phyloP scores from a whole-genome alignment of 768 basidiomycete genomes.

The Tulasnella sp. region DNA sequence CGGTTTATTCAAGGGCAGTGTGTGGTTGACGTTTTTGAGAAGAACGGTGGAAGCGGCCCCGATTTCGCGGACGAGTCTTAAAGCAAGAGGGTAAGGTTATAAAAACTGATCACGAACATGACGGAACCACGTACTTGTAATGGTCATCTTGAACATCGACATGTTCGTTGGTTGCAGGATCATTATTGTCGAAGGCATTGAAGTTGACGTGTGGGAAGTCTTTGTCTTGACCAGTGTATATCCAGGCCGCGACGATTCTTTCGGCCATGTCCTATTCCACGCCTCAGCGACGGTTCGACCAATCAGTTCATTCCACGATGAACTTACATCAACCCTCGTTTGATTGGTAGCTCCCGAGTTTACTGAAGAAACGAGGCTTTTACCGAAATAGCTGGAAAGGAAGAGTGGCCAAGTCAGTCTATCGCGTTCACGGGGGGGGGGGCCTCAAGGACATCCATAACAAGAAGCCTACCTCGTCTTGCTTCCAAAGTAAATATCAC shows the following conservation, averaged over 20 bases:
- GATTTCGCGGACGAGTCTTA: conserved; percentile 36
- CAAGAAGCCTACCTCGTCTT: not conserved
- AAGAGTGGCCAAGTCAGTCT: not conserved
- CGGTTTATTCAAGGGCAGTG: conserved; percentile 31
- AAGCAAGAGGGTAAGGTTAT: not conserved
- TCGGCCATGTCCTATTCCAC: conserved; percentile 33
- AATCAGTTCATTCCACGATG: not conserved
- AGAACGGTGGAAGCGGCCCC: conserved; percentile 53
- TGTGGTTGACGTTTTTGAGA: conserved; percentile 38
- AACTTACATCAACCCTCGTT: conserved; percentile 34
- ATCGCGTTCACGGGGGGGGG: not conserved
- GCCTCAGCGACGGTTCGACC: not conserved
- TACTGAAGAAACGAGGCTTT: conserved; percentile 58
- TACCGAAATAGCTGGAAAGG: conserved; percentile 25
- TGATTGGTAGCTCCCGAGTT: conserved; percentile 62
- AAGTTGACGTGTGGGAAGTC: conserved; percentile 35
- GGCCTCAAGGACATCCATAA: too few relatives aligned
- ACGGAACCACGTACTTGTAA: conserved; percentile 22
- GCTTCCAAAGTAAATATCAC: conserved; percentile 29
- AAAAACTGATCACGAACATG: not conserved
- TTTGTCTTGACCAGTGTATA: conserved; percentile 30
- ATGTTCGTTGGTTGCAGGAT: conserved; percentile 24
- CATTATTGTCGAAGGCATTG: conserved; percentile 31
- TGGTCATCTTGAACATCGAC: conserved; percentile 36
- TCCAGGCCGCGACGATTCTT: conserved; percentile 34